phyloP scores from a whole-genome alignment of 2,329 filamentous ascomycete genomes.

The Remersonia thermophila region DNA sequence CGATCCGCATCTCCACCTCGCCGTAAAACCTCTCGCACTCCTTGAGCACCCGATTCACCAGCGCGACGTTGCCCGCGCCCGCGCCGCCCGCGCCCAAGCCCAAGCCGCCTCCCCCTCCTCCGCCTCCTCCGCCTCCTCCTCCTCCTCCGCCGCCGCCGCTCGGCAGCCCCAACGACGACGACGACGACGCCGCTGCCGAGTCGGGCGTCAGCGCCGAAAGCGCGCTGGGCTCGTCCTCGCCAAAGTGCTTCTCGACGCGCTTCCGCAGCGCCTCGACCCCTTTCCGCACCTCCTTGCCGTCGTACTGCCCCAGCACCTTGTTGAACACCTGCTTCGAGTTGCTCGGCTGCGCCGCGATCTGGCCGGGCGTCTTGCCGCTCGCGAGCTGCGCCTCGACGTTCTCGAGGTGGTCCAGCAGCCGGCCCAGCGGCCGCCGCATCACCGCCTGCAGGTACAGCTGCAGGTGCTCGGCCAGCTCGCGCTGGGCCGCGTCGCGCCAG shows the following conservation, averaged over 20 bases:
- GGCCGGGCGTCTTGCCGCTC: conserved; percentile 43
- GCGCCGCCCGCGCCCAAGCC: conserved; percentile 4
- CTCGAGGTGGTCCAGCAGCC: conserved; percentile 82
- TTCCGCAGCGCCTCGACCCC: conserved; percentile 85
- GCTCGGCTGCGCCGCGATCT: conserved; percentile 67
- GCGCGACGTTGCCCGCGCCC: conserved; percentile 24
- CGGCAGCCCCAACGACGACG: not conserved
- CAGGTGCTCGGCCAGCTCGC: conserved; percentile 79
- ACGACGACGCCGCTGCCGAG: conserved; percentile 31
- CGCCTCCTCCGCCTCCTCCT: not conserved
- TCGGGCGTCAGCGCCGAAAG: conserved; percentile 28
- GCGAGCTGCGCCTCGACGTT: conserved; percentile 66
- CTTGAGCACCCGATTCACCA: conserved; percentile 45
- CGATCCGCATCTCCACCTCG: conserved; percentile 48
- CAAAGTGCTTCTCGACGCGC: conserved; percentile 94
- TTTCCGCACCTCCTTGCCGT: conserved; percentile 73
- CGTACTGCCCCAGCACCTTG: conserved; percentile 70
- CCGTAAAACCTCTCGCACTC: conserved; percentile 53
- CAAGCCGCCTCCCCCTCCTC: too few species aligned
- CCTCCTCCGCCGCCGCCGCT: not conserved
- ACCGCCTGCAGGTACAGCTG: conserved; percentile 76
- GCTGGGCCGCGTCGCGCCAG: conserved; percentile 67
- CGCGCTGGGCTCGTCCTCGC: conserved; percentile 56
- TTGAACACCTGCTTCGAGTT: conserved; percentile 75
- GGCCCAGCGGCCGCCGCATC: conserved; percentile 78